Percentiles rank a stretch among this genome's conserved stretches.
Conservation (phyloP, 2,329 filamentous ascomycete genomes). For the Microthyrium microscopicum region DNA sequence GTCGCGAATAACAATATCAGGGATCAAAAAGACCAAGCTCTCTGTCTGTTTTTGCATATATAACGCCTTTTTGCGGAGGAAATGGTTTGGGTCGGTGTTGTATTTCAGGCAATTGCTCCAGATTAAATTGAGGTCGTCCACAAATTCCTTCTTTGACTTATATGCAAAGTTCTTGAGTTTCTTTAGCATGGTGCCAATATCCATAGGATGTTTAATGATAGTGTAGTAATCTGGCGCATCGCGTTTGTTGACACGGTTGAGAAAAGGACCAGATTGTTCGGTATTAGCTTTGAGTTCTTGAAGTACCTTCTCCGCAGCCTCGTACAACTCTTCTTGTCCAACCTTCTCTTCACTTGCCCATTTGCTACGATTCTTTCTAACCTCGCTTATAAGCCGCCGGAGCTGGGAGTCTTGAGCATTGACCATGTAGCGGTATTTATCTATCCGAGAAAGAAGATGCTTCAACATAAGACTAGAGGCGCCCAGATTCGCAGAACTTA, state of each 20-base stretch:
- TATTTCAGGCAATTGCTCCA: constrained; percentile 96
- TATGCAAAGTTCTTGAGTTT: constrained; percentile 59
- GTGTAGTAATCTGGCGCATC: constrained; percentile 93
- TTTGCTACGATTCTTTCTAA: constrained; percentile 93
- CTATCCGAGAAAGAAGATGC: constrained; percentile 89
- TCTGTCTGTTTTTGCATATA: constrained; percentile 97
- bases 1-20: constrained; percentile 77
- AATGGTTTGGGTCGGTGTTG: constrained; percentile 78
- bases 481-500: constrained; percentile 87
- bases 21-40: constrained; percentile 87
- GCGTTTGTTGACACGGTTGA: constrained; percentile 88
- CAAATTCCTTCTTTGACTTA: constrained; percentile 72
- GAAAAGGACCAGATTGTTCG: constrained; percentile 90
- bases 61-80: constrained; percentile 78
- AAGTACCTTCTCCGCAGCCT: constrained; percentile 89
- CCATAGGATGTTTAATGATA: constrained; percentile 94
- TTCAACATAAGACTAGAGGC: constrained; percentile 92
- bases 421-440: constrained; percentile 79
- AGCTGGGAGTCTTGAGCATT: constrained; percentile 85
- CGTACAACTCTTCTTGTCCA: constrained; percentile 93
- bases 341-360: constrained; percentile 98
- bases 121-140: constrained; percentile 81
- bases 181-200: constrained; percentile 94
- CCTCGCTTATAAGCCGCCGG: constrained; percentile 85
- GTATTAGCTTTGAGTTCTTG: constrained; percentile 95